phyloP scores from a whole-genome alignment of 768 basidiomycete genomes.

The Suillus ampliporus region DNA sequence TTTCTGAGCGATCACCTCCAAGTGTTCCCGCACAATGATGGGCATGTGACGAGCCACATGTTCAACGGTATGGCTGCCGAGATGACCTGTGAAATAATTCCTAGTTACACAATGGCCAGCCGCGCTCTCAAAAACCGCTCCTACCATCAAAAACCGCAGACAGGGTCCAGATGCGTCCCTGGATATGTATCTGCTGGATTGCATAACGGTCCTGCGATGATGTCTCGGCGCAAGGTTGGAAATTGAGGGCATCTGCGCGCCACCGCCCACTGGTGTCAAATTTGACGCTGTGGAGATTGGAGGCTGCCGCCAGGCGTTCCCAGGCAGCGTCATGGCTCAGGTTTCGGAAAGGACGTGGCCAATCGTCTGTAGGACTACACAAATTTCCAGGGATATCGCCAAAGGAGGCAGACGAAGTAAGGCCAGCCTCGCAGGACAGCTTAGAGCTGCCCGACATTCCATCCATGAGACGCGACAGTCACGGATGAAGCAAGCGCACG shows the following conservation, averaged over 20 bases:
- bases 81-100: conserved; percentile 52
- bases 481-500: conserved; percentile 5
- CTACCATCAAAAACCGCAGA: conserved; percentile 75
- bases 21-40: conserved; percentile 65
- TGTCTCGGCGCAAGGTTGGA: conserved; percentile 62
- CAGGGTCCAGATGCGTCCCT: conserved; percentile 64
- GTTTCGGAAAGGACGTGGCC: conserved; percentile 63
- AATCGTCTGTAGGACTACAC: conserved; percentile 67
- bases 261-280: conserved; percentile 44
- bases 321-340: conserved; percentile 58
- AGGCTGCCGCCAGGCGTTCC: conserved; percentile 54
- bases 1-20: conserved; percentile 47
- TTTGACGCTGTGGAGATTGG: conserved; percentile 53
- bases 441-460: conserved; percentile 21
- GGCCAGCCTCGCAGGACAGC: conserved; percentile 18
- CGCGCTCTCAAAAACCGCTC: conserved; percentile 23
- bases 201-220: conserved; percentile 70
- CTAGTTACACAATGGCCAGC: conserved; percentile 10
- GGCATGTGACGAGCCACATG: conserved; percentile 73
- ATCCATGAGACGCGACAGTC: conserved; percentile 20
- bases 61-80: conserved; percentile 72
- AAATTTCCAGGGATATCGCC: conserved; percentile 68
- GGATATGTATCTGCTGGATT: conserved; percentile 59
- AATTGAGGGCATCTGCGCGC: conserved; percentile 67
- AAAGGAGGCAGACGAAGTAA: conserved; percentile 51